Percentiles rank a stretch among this genome's conserved stretches.
phyloP scores from a whole-genome alignment of 2,329 filamentous ascomycete genomes.

The Colletotrichum lini region DNA sequence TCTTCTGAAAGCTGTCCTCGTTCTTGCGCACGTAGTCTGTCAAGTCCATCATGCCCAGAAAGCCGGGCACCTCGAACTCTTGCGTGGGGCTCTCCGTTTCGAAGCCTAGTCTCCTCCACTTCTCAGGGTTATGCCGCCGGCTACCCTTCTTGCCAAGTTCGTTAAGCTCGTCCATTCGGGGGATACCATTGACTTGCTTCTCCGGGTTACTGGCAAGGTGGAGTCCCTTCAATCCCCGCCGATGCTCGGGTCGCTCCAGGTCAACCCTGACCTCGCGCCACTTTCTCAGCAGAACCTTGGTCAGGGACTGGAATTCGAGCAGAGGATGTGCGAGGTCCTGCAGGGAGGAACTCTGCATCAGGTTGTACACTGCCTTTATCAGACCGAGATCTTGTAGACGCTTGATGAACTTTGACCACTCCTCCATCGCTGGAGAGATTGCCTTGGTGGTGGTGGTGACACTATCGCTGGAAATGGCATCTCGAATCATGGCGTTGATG shows the following conservation, averaged over 20 bases:
- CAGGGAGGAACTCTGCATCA: slow-evolving; percentile 95
- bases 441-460: slow-evolving; percentile 45
- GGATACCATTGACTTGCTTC: slow-evolving; percentile 59
- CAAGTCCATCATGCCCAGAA: slow-evolving; percentile 96
- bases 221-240: slow-evolving; percentile 86
- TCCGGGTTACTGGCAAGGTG: slow-evolving; percentile 87
- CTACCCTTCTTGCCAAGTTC: slow-evolving; percentile 70
- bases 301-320: slow-evolving; percentile 92
- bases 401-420: slow-evolving; percentile 98
- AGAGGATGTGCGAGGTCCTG: slow-evolving; percentile 92
- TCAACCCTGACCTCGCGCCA: slow-evolving; percentile 92
- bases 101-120: slow-evolving; percentile 94
- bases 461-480: slow-evolving; percentile 84
- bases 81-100: slow-evolving; percentile 87
- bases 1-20: slow-evolving; percentile 92
- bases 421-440: slow-evolving; percentile 65
- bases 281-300: slow-evolving; percentile 87
- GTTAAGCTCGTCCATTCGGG: slow-evolving; percentile 53
- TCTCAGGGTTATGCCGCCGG: slow-evolving; percentile 85
- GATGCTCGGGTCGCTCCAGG: slow-evolving; percentile 88
- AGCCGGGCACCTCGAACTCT: slow-evolving; percentile 90
- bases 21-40: slow-evolving; percentile 94
- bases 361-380: slow-evolving; percentile 89
- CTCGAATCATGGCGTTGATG: slow-evolving; percentile 94
- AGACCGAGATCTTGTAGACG: slow-evolving; percentile 91